Percentiles rank a stretch among this genome's conserved stretches.
These are phyloP conservation scores for Marsdenia floribunda DNA, from an alignment of 257 asterid genomes.

Conservation along the genomic window DNA sequence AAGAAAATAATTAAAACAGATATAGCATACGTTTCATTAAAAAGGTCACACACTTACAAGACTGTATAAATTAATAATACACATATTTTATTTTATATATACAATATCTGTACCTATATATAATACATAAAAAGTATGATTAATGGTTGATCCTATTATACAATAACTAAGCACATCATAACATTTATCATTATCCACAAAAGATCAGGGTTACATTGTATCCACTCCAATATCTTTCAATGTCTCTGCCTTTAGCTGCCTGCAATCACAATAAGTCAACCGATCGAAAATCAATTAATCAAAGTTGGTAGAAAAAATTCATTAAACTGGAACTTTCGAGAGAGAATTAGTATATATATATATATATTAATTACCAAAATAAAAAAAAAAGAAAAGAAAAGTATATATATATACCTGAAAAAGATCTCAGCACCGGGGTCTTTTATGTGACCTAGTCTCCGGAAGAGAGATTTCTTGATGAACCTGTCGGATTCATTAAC, in stretches of 20 bases:
- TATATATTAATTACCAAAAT: too few relatives aligned
- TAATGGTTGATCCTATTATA: not conserved
- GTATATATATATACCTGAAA: conserved; percentile 28
- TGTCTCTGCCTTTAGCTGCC: conserved; percentile 36
- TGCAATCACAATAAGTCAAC: conserved; percentile 16
- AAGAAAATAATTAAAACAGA: too few relatives aligned
- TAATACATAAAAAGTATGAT: not conserved
- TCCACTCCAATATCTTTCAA: conserved; percentile 54
- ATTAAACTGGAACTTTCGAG: not conserved
- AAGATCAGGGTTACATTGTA: conserved; percentile 14
- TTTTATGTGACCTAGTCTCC: conserved; percentile 57
- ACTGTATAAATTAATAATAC: too few relatives aligned
- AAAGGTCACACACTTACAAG: too few relatives aligned
- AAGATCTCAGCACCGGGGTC: conserved; percentile 25
- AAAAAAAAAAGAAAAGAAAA: too few relatives aligned
- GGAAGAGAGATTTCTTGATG: conserved; percentile 46
- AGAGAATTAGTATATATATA: not conserved
- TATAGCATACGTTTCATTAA: too few relatives aligned
- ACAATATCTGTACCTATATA: too few relatives aligned
- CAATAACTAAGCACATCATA: not conserved
- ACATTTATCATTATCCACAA: not conserved
- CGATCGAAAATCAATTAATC: too few relatives aligned
- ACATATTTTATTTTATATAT: too few relatives aligned
- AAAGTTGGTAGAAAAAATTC: not conserved
- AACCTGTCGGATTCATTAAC: conserved; percentile 42